phyloP scores from a whole-genome alignment of 2,329 filamentous ascomycete genomes.

The Curvularia lunata region DNA sequence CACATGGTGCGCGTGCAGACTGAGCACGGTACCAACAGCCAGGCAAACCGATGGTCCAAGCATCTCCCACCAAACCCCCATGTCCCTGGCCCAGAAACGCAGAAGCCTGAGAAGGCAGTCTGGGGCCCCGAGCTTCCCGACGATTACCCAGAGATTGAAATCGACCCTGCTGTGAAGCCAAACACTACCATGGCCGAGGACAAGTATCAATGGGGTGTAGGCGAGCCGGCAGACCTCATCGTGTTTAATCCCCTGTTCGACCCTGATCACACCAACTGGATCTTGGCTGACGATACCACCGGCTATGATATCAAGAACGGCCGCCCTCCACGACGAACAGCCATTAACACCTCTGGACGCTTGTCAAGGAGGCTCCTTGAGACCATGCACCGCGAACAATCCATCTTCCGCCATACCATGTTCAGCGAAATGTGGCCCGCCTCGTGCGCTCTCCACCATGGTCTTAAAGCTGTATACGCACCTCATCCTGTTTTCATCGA shows the following conservation, averaged over 20 bases:
- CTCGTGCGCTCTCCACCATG: conserved; percentile 73
- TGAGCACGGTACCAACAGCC: conserved; percentile 57
- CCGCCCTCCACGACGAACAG: conserved; percentile 70
- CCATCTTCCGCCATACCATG: conserved; percentile 71
- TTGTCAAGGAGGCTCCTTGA: conserved; percentile 69
- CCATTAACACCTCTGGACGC: conserved; percentile 74
- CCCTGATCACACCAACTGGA: conserved; percentile 72
- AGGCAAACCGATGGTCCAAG: conserved; percentile 53
- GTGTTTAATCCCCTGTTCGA: conserved; percentile 80
- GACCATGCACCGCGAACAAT: conserved; percentile 78
- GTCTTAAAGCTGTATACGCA: conserved; percentile 75
- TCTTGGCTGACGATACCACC: conserved; percentile 72
- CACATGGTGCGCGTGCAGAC: conserved; percentile 68
- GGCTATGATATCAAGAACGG: conserved; percentile 65
- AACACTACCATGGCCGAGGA: conserved; percentile 63
- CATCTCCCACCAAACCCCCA: conserved; percentile 52
- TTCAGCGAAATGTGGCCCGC: conserved; percentile 82
- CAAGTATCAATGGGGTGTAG: conserved; percentile 68
- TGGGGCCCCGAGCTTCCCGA: conserved; percentile 56
- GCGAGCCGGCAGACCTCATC: conserved; percentile 76
- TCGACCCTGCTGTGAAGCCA: conserved; percentile 60
- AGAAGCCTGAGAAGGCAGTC: conserved; percentile 54
- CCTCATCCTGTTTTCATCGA: conserved; percentile 65
- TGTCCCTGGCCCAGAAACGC: conserved; percentile 48
- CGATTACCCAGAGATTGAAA: conserved; percentile 58